These are phyloP conservation scores for Colletotrichum sp. DNA, from an alignment of 2,329 filamentous ascomycete genomes.

Conservation along the genomic window DNA sequence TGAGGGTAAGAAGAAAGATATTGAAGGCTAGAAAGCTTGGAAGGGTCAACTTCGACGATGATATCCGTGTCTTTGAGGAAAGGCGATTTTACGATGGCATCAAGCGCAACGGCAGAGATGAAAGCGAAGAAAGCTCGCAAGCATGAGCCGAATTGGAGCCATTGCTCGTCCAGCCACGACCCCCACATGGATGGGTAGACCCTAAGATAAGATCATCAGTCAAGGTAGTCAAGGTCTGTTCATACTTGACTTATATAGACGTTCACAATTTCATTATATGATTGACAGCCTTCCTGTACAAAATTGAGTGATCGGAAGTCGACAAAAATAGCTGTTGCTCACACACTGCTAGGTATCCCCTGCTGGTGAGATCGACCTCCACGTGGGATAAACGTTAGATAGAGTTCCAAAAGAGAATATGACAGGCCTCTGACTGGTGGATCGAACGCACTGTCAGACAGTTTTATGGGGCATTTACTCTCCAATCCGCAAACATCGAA, in stretches of 20 bases:
- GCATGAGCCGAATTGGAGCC: background rate
- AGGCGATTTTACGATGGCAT: background rate
- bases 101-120: background rate
- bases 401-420: background rate
- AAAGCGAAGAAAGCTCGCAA: background rate
- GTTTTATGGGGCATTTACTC: background rate
- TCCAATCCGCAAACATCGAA: background rate
- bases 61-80: slow-evolving; percentile 2
- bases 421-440: background rate
- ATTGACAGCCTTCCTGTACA: background rate
- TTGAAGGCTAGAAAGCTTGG: slow-evolving; percentile 21
- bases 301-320: background rate
- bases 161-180: background rate
- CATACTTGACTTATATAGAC: background rate
- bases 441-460: background rate
- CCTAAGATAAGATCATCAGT: background rate
- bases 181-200: background rate
- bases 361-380: background rate
- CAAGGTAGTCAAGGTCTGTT: background rate
- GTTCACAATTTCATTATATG: background rate
- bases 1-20: slow-evolving; percentile 23
- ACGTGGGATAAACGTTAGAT: background rate
- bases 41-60: slow-evolving; percentile 5
- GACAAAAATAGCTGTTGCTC: background rate
- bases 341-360: background rate